phyloP scores from a whole-genome alignment of 805 yeast genomes.

The Kodamaea kakaduensis region DNA sequence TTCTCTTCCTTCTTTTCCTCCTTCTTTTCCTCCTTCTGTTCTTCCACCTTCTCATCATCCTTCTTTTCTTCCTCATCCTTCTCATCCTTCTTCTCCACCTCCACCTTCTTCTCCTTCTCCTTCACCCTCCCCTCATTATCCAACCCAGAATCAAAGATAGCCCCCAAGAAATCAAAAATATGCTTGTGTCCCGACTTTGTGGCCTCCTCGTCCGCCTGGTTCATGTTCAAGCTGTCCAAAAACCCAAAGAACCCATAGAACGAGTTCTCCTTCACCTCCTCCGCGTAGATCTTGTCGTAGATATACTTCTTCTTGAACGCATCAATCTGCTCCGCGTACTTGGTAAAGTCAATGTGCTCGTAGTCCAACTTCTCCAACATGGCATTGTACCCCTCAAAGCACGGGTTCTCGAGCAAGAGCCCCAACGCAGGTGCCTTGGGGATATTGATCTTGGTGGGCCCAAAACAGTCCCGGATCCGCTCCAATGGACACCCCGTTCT shows the following conservation, averaged over 20 bases:
- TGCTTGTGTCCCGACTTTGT: constrained; percentile 47
- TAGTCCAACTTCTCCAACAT: constrained; percentile 73
- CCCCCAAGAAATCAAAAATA: constrained; percentile 56
- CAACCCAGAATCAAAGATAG: constrained; percentile 38
- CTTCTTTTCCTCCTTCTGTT: too few species aligned
- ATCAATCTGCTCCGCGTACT: constrained; percentile 67
- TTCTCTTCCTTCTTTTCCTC: too few species aligned
- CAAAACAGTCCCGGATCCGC: constrained; percentile 75
- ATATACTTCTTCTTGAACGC: constrained; percentile 83
- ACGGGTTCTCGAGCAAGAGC: constrained; percentile 83
- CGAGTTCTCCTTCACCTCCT: constrained; percentile 82
- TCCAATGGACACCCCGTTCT: constrained; percentile 81
- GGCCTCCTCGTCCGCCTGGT: constrained; percentile 25
- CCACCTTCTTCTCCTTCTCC: constrained; percentile 12
- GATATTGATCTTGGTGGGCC: constrained; percentile 70
- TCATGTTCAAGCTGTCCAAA: constrained; percentile 64
- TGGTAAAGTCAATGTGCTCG: constrained; percentile 64
- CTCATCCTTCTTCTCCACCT: constrained; percentile 3
- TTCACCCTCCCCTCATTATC: constrained; percentile 13
- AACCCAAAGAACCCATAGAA: constrained; percentile 89
- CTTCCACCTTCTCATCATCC: too few species aligned
- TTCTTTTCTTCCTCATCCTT: too few species aligned
- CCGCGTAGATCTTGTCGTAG: constrained; percentile 87
- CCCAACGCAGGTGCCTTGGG: constrained; percentile 99
- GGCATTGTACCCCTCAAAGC: constrained; percentile 78